A percentile compares a stretch with the other conserved stretches of the same genome.
phyloP scores from a whole-genome alignment of 805 yeast species.

The Starmerella apis region DNA sequence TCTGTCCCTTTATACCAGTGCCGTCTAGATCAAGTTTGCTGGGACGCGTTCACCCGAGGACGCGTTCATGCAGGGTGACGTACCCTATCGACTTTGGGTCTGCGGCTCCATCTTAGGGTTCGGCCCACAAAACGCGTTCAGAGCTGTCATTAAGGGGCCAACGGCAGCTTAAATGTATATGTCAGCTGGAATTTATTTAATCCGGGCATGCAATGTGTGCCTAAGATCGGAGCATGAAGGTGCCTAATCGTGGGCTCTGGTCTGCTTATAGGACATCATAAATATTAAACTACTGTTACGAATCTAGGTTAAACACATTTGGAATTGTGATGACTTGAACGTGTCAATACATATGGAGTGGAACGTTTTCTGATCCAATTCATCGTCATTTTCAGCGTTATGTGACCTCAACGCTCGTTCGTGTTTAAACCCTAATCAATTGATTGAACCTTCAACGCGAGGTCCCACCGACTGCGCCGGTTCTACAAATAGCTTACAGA shows the following conservation, averaged over 20 bases:
- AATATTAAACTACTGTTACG: too few species aligned
- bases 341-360: too few species aligned
- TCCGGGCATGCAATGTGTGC: neutral
- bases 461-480: neutral
- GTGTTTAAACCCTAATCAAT: neutral
- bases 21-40: neutral
- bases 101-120: neutral
- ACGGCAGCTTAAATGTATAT: neutral
- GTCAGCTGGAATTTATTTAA: neutral
- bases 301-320: too few species aligned
- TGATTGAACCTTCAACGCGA: neutral
- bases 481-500: neutral
- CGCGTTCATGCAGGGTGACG: constrained; percentile 7
- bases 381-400: neutral
- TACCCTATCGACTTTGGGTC: neutral
- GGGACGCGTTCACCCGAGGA: neutral
- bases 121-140: neutral
- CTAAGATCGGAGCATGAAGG: too few species aligned
- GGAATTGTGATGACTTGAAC: too few species aligned
- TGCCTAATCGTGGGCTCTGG: too few species aligned
- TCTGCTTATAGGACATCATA: too few species aligned
- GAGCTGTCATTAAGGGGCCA: neutral
- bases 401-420: neutral
- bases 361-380: too few species aligned
- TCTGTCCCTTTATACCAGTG: neutral